Evolutionary conservation across 345 rosid species (phyloP), one percentile per base, ranked within the genome.

Genomic region (Luvunga scandens): DNA sequence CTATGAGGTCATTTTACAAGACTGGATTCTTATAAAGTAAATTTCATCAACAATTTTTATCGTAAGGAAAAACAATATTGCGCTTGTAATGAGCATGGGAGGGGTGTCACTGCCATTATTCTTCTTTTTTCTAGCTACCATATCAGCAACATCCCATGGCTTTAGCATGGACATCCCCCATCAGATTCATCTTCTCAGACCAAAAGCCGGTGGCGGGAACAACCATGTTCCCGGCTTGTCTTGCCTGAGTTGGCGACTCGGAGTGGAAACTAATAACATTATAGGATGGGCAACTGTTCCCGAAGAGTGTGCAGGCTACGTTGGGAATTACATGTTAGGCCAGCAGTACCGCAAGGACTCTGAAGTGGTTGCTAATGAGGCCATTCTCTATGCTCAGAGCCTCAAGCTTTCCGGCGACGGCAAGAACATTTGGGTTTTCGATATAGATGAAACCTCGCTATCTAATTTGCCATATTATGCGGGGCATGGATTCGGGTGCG

Each of bases 181-280:
- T 66, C 79, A 61, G 21, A 85, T 89, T 72, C 90, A 86, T 81
- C 82, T 48, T 19, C 89, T 87, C 69, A 81, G 86, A 6, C 92
- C 87, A 4, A 81, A 66, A n/a, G 67, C 83, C 2, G 86, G 87
- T 7, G 4, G 76, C 59, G 38, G 72, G n/a, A 79, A 82, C 34
- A 0, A 31, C 36, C 28, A 6, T 2, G 73, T 80, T 53, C 57
- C 67, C 0, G 86, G 85, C 36, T 18, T 82, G 60, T 79, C 85
- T 0, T 90, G 94, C 81, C 76, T 77, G 78, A 92, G 95, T 63
- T 92, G 93, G 97, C 86, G 88, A 25, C 77, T 88, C 9, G 93
- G 82, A 22, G 93, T 92, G 28, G 95, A 92, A 79, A 85, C 92
- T 0, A 53, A 84, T 77, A 92, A 87, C 75, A 71, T 92, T 55